phyloP scores from a whole-genome alignment of 2,329 filamentous ascomycete genomes.

The Microdochium bolleyi region DNA sequence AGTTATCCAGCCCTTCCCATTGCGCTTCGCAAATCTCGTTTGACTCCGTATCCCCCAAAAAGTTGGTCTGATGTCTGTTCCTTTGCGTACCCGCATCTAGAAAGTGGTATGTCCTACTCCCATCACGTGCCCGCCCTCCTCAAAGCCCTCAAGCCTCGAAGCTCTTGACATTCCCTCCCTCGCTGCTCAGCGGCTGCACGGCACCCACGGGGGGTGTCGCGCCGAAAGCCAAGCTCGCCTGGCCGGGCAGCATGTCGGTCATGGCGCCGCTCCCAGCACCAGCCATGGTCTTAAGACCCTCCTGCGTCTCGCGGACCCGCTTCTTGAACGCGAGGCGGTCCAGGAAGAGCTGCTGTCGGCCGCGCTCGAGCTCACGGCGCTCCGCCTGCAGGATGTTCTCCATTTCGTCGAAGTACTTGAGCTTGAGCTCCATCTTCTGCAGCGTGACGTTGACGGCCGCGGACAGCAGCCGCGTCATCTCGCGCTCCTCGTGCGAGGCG shows the following conservation, averaged over 20 bases:
- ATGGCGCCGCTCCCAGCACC: neutral
- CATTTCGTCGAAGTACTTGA: conserved; percentile 95
- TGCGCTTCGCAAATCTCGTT: too few species aligned
- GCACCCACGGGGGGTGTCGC: conserved; percentile 29
- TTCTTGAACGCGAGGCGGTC: conserved; percentile 87
- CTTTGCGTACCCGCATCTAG: too few species aligned
- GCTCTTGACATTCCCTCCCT: conserved; percentile 45
- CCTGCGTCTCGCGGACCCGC: conserved; percentile 75
- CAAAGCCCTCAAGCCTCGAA: conserved; percentile 43
- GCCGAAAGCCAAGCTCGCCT: conserved; percentile 44
- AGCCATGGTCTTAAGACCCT: conserved; percentile 49
- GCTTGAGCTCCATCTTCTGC: conserved; percentile 90
- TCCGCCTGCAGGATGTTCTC: conserved; percentile 88
- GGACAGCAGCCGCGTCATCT: conserved; percentile 89
- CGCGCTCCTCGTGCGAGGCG: conserved; percentile 91
- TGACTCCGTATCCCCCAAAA: too few species aligned
- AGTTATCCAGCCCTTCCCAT: too few species aligned
- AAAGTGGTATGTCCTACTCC: too few species aligned
- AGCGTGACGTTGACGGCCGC: conserved; percentile 90
- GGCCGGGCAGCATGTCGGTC: conserved; percentile 36
- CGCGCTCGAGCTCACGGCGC: conserved; percentile 83
- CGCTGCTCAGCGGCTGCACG: conserved; percentile 46
- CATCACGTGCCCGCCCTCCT: too few species aligned
- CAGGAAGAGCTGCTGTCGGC: conserved; percentile 86
- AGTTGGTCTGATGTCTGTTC: too few species aligned